Base-by-base conservation (phyloP, 768 basidiomycete genomes). In the Lyophyllum atratum region DNA sequence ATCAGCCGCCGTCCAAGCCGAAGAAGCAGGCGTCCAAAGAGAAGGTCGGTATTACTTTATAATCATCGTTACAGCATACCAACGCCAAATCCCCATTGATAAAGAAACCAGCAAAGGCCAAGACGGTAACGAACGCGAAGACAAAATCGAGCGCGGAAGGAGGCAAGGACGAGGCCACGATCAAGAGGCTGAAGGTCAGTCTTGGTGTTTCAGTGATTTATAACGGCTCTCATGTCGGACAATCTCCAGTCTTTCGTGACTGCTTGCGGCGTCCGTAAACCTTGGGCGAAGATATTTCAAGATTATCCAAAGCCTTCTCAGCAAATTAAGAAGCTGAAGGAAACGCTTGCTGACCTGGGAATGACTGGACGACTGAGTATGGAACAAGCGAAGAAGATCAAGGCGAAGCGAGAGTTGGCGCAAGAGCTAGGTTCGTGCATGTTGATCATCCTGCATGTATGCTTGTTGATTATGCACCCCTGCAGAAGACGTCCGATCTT, bases 311-410 rank as follows among this genome's bases (percentile, higher is more conserved):
- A 73, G 9, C 77, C 86, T 0, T 77, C 76, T 1, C 80, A 85
- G 47, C 90, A 93, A 64, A 86, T 92, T 29, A 73, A 73, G 49
- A 84, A 81, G 39, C 76, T 93, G 31, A 85, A 82, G 54, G 75
- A 80, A 55, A 86, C 89, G 12, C 76, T 94, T 8, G 66, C 75
- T 24, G 88, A 86, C 4, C 77, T 94, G 28, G 93, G 93, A 1
- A 95, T 95, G 92, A 82, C 76, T 0, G 90, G 90, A 1, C 81
- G 87, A 22, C 75, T 86, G 65, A 93, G 85, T 58, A 64, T 92
- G 65, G 92, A 92, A 52, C 89, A 95, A 72, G 94, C 93, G 4
- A 90, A 84, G 63, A 74, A 76, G 3, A 89, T 95, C 63, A 88
- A 80, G 58, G 83, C 77, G 68, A 83, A 83, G 65, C 77, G 92